Base-by-base conservation (phyloP, 108 stramenopile genomes). In the Skeletonema tropicum region DNA sequence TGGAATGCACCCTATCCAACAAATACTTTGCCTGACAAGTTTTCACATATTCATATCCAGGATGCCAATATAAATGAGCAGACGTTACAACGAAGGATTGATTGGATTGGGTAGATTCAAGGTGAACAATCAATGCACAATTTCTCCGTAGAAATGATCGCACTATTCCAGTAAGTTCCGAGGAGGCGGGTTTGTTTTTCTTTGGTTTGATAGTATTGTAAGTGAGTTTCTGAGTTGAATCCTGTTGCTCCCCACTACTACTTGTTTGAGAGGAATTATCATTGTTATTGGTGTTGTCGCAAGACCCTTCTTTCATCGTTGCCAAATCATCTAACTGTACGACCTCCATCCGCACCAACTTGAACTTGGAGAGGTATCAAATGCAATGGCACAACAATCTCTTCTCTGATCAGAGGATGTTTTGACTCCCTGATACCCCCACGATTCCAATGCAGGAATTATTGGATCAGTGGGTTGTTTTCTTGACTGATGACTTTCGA, bases 41-140 rank as follows among this genome's bases (percentile, higher is more conserved):
- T 52, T 94, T 94, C 42, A 94, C 91, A 57, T 94, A 92, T 74
- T 90, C 91, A 69, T 85, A 92, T 32, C 80, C 83, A 10, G 94
- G 94, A 86, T 95, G 82, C 94, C 94, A 95, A 73, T 89, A 93
- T 39, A 95, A 73, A 79, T 95, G 94, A n/a, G 82, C 82, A 23
- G 85, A 87, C 26, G 84, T 89, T 9, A 95, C 76, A 10, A 90
- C 75, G 3, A 93, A 39, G 10, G 66, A 66, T 73, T 75, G 66
- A 49, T 68, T 64, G 46, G 45, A 3, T 71, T 61, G 35, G 19
- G 39, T 23, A 25, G 68, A 66, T 39, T 70, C 46, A 15, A 95
- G 52, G 60, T 80, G 77, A 10, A 84, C 91, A 42, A 92, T 33
- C 21, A 95, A 42, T 12, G 91, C 89, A 61, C 82, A 80, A 70